phyloP scores from a whole-genome alignment of 2,329 filamentous ascomycete species.

The Paecilomyces variotii region DNA sequence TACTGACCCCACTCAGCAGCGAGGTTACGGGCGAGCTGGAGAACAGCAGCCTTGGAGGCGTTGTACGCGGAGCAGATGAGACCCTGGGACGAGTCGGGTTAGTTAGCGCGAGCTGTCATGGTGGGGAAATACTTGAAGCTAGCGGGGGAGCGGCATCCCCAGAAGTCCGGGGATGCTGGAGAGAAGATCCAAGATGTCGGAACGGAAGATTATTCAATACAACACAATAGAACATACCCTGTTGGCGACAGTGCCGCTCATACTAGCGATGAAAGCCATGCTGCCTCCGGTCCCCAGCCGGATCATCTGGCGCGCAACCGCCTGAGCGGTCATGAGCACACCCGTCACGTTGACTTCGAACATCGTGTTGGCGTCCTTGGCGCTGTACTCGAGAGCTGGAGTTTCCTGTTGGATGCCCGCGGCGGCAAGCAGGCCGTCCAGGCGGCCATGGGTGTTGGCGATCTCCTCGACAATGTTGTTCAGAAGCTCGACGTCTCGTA shows the following conservation, averaged over 20 bases:
- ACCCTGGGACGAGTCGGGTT: slow-evolving; percentile 22
- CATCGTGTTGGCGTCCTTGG: slow-evolving; percentile 55
- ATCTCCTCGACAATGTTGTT: slow-evolving; percentile 62
- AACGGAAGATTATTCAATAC: neutral
- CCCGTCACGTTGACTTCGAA: slow-evolving; percentile 55
- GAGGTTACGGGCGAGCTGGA: slow-evolving; percentile 40
- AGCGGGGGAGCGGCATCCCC: neutral
- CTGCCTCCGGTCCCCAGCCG: slow-evolving; percentile 51
- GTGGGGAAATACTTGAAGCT: neutral
- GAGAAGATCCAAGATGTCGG: neutral
- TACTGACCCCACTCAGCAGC: slow-evolving; percentile 42
- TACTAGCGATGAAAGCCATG: slow-evolving; percentile 55
- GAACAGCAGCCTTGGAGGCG: slow-evolving; percentile 41
- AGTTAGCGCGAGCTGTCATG: neutral
- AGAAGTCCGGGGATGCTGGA: neutral
- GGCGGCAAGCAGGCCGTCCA: slow-evolving; percentile 72
- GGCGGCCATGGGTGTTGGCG: slow-evolving; percentile 58
- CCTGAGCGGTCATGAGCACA: slow-evolving; percentile 56
- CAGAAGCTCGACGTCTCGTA: slow-evolving; percentile 61
- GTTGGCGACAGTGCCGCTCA: slow-evolving; percentile 55
- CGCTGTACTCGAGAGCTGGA: slow-evolving; percentile 67
- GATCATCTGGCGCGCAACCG: slow-evolving; percentile 58
- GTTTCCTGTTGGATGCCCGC: slow-evolving; percentile 73
- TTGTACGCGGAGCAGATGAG: slow-evolving; percentile 44
- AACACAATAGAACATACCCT: slow-evolving; percentile 22